These are phyloP conservation scores for Tetrahymena malaccensis DNA, from an alignment of 73 alveolate species.

Conservation along the genomic window DNA sequence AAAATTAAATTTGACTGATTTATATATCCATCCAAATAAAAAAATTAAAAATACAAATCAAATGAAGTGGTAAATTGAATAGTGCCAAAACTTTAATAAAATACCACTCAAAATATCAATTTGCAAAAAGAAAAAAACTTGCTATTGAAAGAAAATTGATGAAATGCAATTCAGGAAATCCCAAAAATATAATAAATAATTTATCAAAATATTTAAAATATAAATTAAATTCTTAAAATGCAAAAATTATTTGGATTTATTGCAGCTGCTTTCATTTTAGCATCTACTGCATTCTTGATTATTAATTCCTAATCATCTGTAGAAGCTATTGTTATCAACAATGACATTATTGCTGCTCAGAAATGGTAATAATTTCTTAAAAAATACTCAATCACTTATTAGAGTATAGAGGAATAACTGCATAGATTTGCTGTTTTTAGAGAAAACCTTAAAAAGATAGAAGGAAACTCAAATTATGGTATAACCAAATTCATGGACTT, in stretches of 20 bases:
- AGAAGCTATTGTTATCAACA: background rate
- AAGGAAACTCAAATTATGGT: background rate
- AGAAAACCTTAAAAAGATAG: background rate
- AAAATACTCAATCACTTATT: background rate
- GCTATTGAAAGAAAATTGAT: too few relatives aligned
- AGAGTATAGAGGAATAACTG: background rate
- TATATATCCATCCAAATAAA: too few relatives aligned
- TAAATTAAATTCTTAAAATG: background rate
- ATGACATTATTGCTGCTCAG: background rate
- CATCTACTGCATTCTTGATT: background rate
- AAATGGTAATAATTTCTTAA: background rate
- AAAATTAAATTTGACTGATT: too few relatives aligned
- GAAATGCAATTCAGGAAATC: too few relatives aligned
- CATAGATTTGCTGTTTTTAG: background rate
- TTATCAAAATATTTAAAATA: background rate
- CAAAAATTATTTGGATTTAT: background rate
- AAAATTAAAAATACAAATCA: too few relatives aligned
- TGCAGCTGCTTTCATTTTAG: background rate
- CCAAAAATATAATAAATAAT: background rate
- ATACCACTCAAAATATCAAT: too few relatives aligned
- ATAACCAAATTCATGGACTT: constrained; percentile 14
- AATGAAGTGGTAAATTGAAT: too few relatives aligned
- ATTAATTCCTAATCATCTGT: background rate
- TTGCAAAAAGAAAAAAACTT: too few relatives aligned
- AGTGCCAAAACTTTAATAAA: too few relatives aligned